Conservation (phyloP, 2,329 filamentous ascomycete genomes). For the Onygena corvina region DNA sequence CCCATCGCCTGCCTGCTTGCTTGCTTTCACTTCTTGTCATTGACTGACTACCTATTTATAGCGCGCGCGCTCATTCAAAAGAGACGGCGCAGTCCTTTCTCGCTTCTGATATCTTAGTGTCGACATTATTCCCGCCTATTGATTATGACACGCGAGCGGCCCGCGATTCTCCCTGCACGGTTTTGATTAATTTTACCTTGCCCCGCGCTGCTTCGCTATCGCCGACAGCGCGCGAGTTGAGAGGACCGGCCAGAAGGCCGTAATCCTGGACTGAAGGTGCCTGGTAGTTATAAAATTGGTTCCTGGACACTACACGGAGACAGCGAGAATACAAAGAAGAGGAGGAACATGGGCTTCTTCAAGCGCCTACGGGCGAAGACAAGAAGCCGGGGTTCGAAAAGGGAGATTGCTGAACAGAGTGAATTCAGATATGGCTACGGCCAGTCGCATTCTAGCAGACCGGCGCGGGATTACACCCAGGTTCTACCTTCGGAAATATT, state of each 20-base stretch:
- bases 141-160: conserved; percentile 4
- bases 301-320: too few species aligned
- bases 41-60: too few species aligned
- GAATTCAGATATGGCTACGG: background rate
- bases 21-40: too few species aligned
- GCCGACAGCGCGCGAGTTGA: too few species aligned
- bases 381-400: conserved; percentile 13
- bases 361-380: conserved; percentile 18
- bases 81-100: too few species aligned
- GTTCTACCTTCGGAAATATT: conserved; percentile 58
- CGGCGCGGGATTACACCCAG: conserved; percentile 30
- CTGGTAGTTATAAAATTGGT: too few species aligned
- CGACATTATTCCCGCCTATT: too few species aligned
- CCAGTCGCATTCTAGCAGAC: conserved; percentile 2
- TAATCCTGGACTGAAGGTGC: too few species aligned
- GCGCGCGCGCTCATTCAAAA: background rate
- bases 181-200: conserved; percentile 3
- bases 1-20: too few species aligned
- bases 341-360: conserved; percentile 18
- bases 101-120: too few species aligned
- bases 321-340: background rate
- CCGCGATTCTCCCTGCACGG: background rate
- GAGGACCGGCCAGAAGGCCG: too few species aligned
- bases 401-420: background rate
- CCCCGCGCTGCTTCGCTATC: too few species aligned